Conservation (phyloP, 2,329 filamentous ascomycete genomes). For the Monilinia aucupariae region DNA sequence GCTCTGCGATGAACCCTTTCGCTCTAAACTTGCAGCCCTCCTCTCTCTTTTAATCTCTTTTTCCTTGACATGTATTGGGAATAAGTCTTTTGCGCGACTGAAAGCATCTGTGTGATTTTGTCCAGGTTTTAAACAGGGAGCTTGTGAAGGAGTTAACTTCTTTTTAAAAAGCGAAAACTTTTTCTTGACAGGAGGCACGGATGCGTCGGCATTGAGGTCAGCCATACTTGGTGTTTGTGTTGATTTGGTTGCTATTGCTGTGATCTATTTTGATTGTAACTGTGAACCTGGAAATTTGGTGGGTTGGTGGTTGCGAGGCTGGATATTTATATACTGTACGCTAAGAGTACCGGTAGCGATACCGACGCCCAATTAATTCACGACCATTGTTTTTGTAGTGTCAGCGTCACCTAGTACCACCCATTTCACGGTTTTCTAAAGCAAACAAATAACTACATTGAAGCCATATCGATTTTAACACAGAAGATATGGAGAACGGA, state of each 20-base stretch:
- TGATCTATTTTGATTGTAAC: not conserved
- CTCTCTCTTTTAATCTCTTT: slow-evolving; percentile 37
- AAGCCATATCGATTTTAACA: slow-evolving; percentile 16
- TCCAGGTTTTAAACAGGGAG: slow-evolving; percentile 35
- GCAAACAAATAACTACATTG: not conserved
- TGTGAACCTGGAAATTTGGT: not conserved
- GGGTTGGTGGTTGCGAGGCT: not conserved
- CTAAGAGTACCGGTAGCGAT: slow-evolving; percentile 10
- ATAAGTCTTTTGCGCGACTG: slow-evolving; percentile 43
- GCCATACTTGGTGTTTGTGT: slow-evolving; percentile 6
- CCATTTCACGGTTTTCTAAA: not conserved
- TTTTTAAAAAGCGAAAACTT: slow-evolving; percentile 48
- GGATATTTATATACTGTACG: not conserved
- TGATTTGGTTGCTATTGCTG: not conserved
- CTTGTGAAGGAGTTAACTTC: slow-evolving; percentile 43
- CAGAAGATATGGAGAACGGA: slow-evolving; percentile 64
- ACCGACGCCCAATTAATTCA: not conserved
- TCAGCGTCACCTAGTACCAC: not conserved
- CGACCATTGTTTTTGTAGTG: slow-evolving; percentile 2
- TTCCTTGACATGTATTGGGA: slow-evolving; percentile 41
- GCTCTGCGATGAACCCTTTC: slow-evolving; percentile 26
- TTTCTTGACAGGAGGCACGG: slow-evolving; percentile 22
- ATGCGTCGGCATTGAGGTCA: slow-evolving; percentile 1
- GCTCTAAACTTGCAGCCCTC: slow-evolving; percentile 26
- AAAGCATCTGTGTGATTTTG: slow-evolving; percentile 41